phyloP scores from a whole-genome alignment of 257 asterid species.

The Rubia yunnanensis region DNA sequence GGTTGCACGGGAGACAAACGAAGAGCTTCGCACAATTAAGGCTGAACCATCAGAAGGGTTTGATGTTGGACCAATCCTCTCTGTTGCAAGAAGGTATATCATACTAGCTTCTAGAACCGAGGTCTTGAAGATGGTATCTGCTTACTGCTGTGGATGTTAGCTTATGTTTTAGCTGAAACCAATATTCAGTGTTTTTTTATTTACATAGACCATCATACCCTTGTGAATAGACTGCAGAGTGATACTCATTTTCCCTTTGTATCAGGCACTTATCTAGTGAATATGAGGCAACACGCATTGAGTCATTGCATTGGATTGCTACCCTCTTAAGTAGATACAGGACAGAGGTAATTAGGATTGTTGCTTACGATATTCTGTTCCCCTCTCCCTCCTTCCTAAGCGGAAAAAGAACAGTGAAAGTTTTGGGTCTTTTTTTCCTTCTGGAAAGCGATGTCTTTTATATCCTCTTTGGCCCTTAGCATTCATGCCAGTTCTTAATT shows the following conservation, averaged over 20 bases:
- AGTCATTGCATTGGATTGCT: conserved; percentile 91
- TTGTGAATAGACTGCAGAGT: neutral
- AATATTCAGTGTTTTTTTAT: neutral
- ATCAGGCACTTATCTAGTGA: conserved; percentile 84
- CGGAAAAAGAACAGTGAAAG: neutral
- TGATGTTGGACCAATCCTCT: conserved; percentile 81
- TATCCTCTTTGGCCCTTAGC: too few species aligned
- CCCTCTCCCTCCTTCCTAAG: neutral
- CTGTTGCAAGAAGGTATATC: conserved; percentile 79
- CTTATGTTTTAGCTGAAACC: neutral
- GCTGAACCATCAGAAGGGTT: conserved; percentile 84
- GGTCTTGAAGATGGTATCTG: neutral
- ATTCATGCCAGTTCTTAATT: neutral
- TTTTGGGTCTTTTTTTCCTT: neutral
- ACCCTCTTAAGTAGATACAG: conserved; percentile 64
- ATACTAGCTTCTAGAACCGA: conserved; percentile 2
- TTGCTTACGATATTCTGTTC: neutral
- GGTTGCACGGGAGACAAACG: conserved; percentile 99
- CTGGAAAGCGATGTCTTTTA: neutral
- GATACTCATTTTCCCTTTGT: conserved; percentile 11
- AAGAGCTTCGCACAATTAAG: conserved; percentile 78
- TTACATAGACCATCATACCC: neutral
- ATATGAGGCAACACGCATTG: conserved; percentile 98
- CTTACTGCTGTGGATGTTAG: neutral
- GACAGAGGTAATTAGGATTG: conserved; percentile 41